A percentile compares a stretch with the other conserved stretches of the same genome.
Conservation (phyloP, 1,139 yeast species). For the Pichia sp. region DNA sequence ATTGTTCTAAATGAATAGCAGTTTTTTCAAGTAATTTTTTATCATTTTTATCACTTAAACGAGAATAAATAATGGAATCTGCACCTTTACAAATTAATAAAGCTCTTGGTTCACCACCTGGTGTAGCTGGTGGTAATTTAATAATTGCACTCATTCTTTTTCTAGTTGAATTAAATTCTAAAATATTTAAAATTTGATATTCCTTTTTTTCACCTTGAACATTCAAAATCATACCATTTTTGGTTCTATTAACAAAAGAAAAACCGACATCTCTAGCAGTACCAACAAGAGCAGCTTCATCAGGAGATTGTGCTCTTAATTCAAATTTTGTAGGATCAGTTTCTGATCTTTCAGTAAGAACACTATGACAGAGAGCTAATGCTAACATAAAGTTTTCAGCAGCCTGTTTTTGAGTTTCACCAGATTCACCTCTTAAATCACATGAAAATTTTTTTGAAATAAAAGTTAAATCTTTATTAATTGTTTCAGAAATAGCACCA, state of each 20-base stretch:
- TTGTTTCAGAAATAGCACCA: constrained; percentile 21
- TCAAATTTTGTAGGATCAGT: constrained; percentile 51
- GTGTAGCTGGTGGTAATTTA: constrained; percentile 44
- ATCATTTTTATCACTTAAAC: constrained; percentile 42
- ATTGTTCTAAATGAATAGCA: constrained; percentile 83
- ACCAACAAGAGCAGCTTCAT: constrained; percentile 91
- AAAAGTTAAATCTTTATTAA: constrained; percentile 59
- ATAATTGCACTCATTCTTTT: constrained; percentile 95
- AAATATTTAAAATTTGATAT: constrained; percentile 66
- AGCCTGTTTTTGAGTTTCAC: constrained; percentile 54
- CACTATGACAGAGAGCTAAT: constrained; percentile 88
- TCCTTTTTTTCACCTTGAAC: constrained; percentile 70
- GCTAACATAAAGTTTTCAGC: constrained; percentile 80
- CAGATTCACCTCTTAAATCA: constrained; percentile 46
- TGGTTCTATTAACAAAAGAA: constrained; percentile 68
- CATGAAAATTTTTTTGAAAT: constrained; percentile 61
- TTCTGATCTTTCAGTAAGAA: constrained; percentile 65
- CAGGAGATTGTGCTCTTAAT: constrained; percentile 96
- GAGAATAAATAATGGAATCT: constrained; percentile 79
- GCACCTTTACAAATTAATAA: constrained; percentile 87
- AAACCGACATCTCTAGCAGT: constrained; percentile 93
- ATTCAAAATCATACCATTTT: constrained; percentile 61
- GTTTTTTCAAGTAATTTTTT: constrained; percentile 52
- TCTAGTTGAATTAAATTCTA: constrained; percentile 87
- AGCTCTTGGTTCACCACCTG: constrained; percentile 41